A percentile compares a stretch with the other conserved stretches of the same genome.
phyloP scores from a whole-genome alignment of 164 flowering plant species.

The Liquidambar formosana region DNA sequence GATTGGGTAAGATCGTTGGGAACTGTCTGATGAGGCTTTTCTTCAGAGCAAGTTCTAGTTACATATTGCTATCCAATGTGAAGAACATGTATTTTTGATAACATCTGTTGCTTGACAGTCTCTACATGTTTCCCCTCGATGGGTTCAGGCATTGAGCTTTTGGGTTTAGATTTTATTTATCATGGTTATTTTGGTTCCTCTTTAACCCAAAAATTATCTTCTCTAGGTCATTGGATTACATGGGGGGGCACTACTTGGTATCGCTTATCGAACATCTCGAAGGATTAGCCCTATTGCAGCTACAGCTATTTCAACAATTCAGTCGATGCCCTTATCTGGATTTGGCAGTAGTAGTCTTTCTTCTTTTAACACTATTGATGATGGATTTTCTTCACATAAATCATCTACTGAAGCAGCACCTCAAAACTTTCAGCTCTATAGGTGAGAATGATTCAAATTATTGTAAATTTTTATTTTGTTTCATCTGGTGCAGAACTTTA shows the following conservation, averaged over 20 bases:
- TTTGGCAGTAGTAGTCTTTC: conserved; percentile 70
- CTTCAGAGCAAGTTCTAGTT: too few relatives aligned
- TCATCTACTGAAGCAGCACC: conserved; percentile 71
- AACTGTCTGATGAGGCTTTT: too few relatives aligned
- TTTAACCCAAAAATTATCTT: not conserved
- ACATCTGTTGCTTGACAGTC: too few relatives aligned
- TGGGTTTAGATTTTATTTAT: too few relatives aligned
- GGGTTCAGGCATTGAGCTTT: too few relatives aligned
- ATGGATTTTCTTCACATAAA: conserved; percentile 63
- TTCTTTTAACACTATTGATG: conserved; percentile 70
- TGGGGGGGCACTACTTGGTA: conserved; percentile 96
- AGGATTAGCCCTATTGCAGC: conserved; percentile 83
- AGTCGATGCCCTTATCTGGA: conserved; percentile 93
- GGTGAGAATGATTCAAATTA: conserved; percentile 36
- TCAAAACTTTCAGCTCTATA: conserved; percentile 89
- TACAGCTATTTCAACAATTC: conserved; percentile 87
- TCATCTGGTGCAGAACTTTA: too few relatives aligned
- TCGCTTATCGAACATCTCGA: conserved; percentile 91
- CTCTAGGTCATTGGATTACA: conserved; percentile 85
- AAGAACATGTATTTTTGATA: too few relatives aligned
- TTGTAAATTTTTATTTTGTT: not conserved
- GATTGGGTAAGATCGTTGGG: too few relatives aligned
- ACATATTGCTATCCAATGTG: too few relatives aligned
- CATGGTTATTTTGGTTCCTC: too few relatives aligned
- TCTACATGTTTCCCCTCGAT: too few relatives aligned